A percentile compares a stretch with the other conserved stretches of the same genome.
phyloP scores from a whole-genome alignment of 225 moss, liverwort and hornwort species.

The Pleurozium schreberi region DNA sequence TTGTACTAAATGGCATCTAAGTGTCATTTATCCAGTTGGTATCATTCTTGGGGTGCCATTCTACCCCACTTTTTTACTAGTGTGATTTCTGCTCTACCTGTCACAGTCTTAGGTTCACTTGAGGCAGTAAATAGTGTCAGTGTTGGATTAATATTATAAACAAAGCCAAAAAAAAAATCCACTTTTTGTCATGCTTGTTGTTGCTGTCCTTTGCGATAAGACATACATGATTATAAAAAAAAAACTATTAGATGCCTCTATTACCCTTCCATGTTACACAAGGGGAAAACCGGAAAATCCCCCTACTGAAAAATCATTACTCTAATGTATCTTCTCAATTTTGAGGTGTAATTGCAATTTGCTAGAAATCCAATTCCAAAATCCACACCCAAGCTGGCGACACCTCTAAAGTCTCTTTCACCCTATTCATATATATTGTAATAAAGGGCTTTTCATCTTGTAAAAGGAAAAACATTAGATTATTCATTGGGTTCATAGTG shows the following conservation, averaged over 20 bases:
- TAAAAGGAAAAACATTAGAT: background rate
- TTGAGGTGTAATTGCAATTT: background rate
- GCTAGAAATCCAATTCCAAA: background rate
- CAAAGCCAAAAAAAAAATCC: no score
- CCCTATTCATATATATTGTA: no score
- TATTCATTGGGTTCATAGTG: accelerated
- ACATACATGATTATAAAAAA: background rate
- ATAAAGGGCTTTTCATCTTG: background rate
- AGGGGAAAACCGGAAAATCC: no score
- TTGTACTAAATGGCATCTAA: background rate
- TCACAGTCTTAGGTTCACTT: background rate
- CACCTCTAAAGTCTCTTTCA: background rate
- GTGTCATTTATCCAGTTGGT: background rate
- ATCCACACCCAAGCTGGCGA: background rate
- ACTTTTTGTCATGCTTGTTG: no score
- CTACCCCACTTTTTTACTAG: background rate
- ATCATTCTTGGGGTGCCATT: background rate
- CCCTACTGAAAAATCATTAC: background rate
- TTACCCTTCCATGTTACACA: background rate
- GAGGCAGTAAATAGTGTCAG: no score
- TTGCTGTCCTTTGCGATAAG: background rate
- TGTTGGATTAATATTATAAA: no score
- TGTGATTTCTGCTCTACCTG: background rate
- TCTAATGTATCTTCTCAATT: background rate
- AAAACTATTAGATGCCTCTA: no score